Evolutionary conservation across 2,329 filamentous ascomycete genomes (phyloP), one percentile per base, ranked within the genome.

Genomic region (Thelonectria olida): DNA sequence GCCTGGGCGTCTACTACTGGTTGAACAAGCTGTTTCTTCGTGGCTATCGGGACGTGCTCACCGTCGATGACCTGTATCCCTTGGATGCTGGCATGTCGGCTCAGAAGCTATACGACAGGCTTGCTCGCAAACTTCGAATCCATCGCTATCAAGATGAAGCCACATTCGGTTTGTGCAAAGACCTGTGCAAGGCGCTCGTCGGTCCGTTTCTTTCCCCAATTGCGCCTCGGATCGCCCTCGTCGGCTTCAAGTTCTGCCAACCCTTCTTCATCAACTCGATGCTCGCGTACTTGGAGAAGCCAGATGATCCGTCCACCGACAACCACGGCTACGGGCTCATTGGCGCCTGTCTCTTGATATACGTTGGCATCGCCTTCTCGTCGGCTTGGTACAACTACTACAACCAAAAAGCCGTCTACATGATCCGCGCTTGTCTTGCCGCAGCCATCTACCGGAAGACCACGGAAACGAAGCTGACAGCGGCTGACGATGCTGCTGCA

Each of bases 261-360:
- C 80, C 81, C 0, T 78, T 82, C 22, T 76, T 83, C 34, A 79
- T 82, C 54, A 70, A 79, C 13, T 68, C 72, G 1, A 71, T 79
- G 0, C 67, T 83, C 1, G 58, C 66, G 2, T 78, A 78, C 39
- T 70, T 82, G 3, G 64, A 69, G 19, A 41, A 65, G 3, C 65
- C 75, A 2, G 58, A 68, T 7, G 58, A 64, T 0, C 19, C 50
- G 0, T 55, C 62, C 0, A 61, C 62, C 0, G 59, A 65, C 1
- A 76, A 74, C 28, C 56, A 71, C 13, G 75, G 79, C 2, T 81
- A 80, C 58, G 80, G 80, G 0, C 73, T 82, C 5, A 79, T 84
- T 9, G 81, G 76, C 2, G 80, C 79, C 3, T 71, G 73, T 0
- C 63, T 76, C 1, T 50, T 81, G 2, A 76, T 81, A 4, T 84